Base-by-base conservation (phyloP, 768 basidiomycete species). In the Naganishia vaughanmartiniae region DNA sequence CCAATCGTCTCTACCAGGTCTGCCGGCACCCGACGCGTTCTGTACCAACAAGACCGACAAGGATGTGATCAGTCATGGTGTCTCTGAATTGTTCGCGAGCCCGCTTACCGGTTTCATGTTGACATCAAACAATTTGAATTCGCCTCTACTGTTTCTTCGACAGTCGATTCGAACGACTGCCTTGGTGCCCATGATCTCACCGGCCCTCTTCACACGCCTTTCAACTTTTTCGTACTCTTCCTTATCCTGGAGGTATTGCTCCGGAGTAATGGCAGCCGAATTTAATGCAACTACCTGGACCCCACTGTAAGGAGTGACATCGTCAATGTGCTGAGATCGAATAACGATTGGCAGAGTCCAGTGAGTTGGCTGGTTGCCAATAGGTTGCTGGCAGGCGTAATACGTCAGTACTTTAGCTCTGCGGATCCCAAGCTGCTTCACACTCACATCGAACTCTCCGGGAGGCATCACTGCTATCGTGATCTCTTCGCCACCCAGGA, bases 101-200 rank as follows among this genome's bases (percentile, higher is more conserved):
- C 2, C n/a, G 74, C 78, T 67, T 39, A 79, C 78, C 17, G 78
- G 78, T 70, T 79, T 79, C 66, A 76, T 70, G 67, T 79, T 79
- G 24, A 79, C 73, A 67, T 78, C 78, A 34, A 79, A 79, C 15
- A 78, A 66, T 12, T 73, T 57, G 45, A 77, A 76, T 26, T 67
- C 70, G 2, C 73, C 72, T 7, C 60, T 28, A 4, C 24, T 65
- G 11, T 33, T 42, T 21, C 74, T 34, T 39, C 78, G 46, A 54
- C 72, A 73, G 58, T 79, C 78, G 2, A 79, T 69, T 34, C 78
- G 56, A 17, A 76, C 74, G 0, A 74, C 73, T 6, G 75, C 73
- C 6, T 48, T 72, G 1, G 73, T 65, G 14, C 67, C 31, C 24
- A 71, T 66, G 4, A 71, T 48, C 30, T 58, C 65, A 4, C 73